Percentiles rank a stretch among this genome's conserved stretches.
phyloP scores from a whole-genome alignment of 768 basidiomycete species.

The Suillus lakei region DNA sequence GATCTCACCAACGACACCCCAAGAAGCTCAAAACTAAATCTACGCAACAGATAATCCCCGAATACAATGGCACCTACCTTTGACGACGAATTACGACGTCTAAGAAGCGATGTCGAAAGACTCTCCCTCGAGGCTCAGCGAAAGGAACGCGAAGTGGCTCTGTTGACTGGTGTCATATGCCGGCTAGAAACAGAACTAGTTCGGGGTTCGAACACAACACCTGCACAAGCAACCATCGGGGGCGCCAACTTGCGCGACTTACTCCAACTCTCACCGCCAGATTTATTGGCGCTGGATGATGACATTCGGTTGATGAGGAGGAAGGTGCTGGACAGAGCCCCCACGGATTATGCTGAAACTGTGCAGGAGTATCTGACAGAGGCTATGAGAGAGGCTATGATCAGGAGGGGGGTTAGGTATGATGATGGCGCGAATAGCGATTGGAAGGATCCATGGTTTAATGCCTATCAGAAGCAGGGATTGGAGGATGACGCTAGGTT shows the following conservation, averaged over 20 bases:
- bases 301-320: constrained; percentile 4
- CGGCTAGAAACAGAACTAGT: background rate
- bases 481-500: constrained; percentile 4
- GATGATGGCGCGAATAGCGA: background rate
- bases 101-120: constrained; percentile 1
- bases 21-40: too few species aligned
- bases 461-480: background rate
- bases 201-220: background rate
- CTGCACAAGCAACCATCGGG: background rate
- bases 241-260: background rate
- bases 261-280: background rate
- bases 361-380: background rate
- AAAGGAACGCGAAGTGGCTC: background rate
- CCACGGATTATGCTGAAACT: background rate
- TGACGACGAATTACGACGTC: background rate
- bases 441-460: background rate
- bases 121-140: constrained; percentile 3
- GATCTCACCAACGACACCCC: too few species aligned
- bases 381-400: constrained; percentile 4
- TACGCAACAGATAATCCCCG: too few species aligned
- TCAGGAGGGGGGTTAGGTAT: background rate
- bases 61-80: background rate
- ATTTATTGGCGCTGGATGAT: background rate
- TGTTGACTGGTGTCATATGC: constrained; percentile 1
- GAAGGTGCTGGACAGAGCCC: background rate